Evolutionary conservation across 2,329 filamentous ascomycete species (phyloP), one percentile per base, ranked within the genome.

Genomic region (Beauveria pseudobassiana): DNA sequence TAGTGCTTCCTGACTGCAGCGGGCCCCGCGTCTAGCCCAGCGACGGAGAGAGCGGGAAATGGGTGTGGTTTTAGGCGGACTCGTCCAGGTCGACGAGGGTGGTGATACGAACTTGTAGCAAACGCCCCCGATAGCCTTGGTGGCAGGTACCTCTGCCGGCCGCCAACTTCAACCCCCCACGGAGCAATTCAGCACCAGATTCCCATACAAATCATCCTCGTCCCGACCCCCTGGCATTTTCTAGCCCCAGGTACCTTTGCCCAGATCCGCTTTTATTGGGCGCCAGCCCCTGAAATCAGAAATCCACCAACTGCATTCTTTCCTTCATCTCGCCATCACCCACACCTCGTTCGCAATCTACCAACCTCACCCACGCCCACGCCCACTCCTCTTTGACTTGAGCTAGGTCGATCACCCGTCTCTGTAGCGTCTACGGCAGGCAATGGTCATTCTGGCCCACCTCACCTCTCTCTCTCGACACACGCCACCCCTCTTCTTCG

Each of bases 151-250:
- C 45, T 58, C 42, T 58, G 42, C 55, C 42, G 45, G 48, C 48
- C 48, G 24, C 48, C 48, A 50, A n/a, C 16, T 30, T 43, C 16
- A 16, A 26, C 8, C 42, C 28, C 28, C n/a, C 28, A 38, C 54
- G 43, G 7, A 48, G 43, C 26, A 18, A 20, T 50, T 50, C 40
- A 43, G 6, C 26, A n/a, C 38, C 53, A 28, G 24, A 45, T 34
- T 43, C 8, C 14, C 26, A 48, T 26, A 28, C 52, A 45, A 56
- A 30, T 20, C 42, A 16, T 22, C 20, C 26, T n/a, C 45, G 45
- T 58, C 55, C 55, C 55, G 55, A 58, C 55, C 45, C 55, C 55
- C 55, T 58, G 55, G 22, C 55, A 57, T 4, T 46, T 20, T 45
- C 5, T 18, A 14, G 14, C 28, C 16, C 38, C 16, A 52, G 40